phyloP scores from a whole-genome alignment of 495 filamentous ascomycete genomes.

The Parmelia sp. region DNA sequence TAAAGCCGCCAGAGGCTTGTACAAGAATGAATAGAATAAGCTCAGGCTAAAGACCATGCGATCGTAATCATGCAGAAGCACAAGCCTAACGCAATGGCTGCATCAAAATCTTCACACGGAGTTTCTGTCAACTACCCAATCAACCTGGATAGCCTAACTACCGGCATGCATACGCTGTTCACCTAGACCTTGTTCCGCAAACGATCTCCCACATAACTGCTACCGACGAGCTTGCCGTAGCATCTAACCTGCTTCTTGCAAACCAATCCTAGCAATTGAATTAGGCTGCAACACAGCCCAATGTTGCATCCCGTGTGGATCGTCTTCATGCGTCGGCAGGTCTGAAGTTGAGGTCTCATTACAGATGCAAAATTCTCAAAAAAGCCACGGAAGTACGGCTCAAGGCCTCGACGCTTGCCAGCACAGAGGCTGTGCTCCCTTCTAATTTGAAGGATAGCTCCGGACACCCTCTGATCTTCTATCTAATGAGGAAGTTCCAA shows the following conservation, averaged over 20 bases:
- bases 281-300: slow-evolving; percentile 14
- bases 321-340: not conserved
- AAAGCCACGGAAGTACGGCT: slow-evolving; percentile 1
- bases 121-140: not conserved
- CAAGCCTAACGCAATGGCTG: not conserved
- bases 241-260: not conserved
- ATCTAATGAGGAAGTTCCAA: not conserved
- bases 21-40: slow-evolving; percentile 8
- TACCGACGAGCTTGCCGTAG: slow-evolving; percentile 1
- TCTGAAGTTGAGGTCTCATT: not conserved
- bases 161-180: not conserved
- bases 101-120: not conserved
- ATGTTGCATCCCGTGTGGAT: slow-evolving; percentile 10
- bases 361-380: slow-evolving; percentile 9
- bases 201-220: not conserved
- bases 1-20: slow-evolving; percentile 11
- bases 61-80: slow-evolving; percentile 12
- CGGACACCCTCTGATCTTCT: slow-evolving; percentile 12
- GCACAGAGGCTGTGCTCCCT: slow-evolving; percentile 10
- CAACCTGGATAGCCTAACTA: not conserved
- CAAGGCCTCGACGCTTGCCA: slow-evolving; percentile 17
- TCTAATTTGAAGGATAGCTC: slow-evolving; percentile 15
- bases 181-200: slow-evolving; percentile 7
- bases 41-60: not conserved
- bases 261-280: not conserved